Percentiles rank a stretch among this genome's conserved stretches.
Evolutionary conservation across 2,329 filamentous ascomycete species (phyloP).

Genomic region (Fusarium tuaranense): DNA sequence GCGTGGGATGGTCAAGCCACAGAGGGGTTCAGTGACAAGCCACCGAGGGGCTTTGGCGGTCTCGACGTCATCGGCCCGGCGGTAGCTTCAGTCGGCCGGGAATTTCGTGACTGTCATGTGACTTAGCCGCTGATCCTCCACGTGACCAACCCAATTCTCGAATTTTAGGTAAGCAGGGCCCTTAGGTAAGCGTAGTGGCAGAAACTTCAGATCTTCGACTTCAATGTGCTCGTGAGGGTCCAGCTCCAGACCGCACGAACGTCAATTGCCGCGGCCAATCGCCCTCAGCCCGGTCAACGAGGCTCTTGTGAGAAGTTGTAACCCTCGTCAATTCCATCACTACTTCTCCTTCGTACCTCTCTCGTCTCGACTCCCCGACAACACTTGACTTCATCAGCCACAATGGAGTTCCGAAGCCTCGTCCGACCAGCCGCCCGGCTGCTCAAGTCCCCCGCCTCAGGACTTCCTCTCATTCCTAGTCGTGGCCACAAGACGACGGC

Average conservation of each 20-base stretch:
- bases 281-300: constrained; percentile 33
- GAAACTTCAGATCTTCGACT: constrained; percentile 44
- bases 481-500: constrained; percentile 64
- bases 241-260: constrained; percentile 33
- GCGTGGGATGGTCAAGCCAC: constrained; percentile 27
- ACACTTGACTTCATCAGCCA: constrained; percentile 14
- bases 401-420: constrained; percentile 53
- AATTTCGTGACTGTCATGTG: constrained; percentile 23
- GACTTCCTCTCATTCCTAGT: constrained; percentile 42
- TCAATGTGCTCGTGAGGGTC: constrained; percentile 29
- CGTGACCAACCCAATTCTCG: neutral
- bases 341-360: neutral
- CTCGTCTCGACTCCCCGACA: constrained; percentile 10
- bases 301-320: constrained; percentile 13
- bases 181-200: constrained; percentile 38
- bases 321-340: neutral
- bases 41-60: constrained; percentile 30
- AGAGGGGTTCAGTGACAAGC: constrained; percentile 30
- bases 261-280: constrained; percentile 42
- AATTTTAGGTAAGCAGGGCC: neutral
- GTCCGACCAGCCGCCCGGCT: constrained; percentile 51
- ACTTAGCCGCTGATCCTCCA: neutral
- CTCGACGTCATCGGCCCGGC: constrained; percentile 39
- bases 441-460: constrained; percentile 42
- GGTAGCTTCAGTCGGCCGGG: neutral